These are phyloP conservation scores for Panaeolus papilionaceus DNA, from an alignment of 768 basidiomycete genomes.

Conservation along the genomic window DNA sequence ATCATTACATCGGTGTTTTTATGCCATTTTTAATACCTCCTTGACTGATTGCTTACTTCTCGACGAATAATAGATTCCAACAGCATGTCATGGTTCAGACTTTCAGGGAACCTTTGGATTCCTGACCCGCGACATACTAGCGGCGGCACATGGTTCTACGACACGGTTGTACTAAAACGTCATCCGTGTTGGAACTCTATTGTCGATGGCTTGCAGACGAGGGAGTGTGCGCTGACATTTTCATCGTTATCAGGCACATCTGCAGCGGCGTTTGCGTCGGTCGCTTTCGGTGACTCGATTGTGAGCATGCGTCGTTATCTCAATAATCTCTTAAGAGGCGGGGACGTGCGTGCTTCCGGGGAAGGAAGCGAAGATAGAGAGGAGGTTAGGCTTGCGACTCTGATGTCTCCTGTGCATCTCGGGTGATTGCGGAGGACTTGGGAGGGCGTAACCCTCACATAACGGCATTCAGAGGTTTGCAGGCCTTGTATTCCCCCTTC, in stretches of 20 bases:
- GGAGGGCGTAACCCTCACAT: neutral
- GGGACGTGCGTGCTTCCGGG: constrained; percentile 9
- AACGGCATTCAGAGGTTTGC: neutral
- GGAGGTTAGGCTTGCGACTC: constrained; percentile 11
- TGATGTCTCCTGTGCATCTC: constrained; percentile 1
- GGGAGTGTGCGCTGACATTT: neutral
- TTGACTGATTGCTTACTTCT: constrained; percentile 9
- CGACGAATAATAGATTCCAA: constrained; percentile 29
- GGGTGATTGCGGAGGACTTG: constrained; percentile 8
- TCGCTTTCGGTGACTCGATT: constrained; percentile 4
- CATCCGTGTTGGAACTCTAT: constrained; percentile 31
- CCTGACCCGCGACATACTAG: constrained; percentile 34
- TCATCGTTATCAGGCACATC: constrained; percentile 1
- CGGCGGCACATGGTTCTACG: constrained; percentile 32
- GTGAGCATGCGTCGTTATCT: constrained; percentile 12
- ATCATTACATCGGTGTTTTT: constrained; percentile 10
- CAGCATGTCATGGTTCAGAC: constrained; percentile 32
- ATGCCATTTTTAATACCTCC: neutral
- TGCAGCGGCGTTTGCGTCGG: neutral
- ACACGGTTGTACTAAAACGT: constrained; percentile 27
- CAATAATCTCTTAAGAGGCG: constrained; percentile 3
- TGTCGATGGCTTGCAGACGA: constrained; percentile 21
- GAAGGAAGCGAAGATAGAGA: constrained; percentile 14
- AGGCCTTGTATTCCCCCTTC: constrained; percentile 4
- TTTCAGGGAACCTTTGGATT: constrained; percentile 31